Percentiles rank a stretch among this genome's conserved stretches.
Evolutionary conservation across 192 early-diverging fungal genomes (phyloP).

Genomic region (Umbelopsis sp.): DNA sequence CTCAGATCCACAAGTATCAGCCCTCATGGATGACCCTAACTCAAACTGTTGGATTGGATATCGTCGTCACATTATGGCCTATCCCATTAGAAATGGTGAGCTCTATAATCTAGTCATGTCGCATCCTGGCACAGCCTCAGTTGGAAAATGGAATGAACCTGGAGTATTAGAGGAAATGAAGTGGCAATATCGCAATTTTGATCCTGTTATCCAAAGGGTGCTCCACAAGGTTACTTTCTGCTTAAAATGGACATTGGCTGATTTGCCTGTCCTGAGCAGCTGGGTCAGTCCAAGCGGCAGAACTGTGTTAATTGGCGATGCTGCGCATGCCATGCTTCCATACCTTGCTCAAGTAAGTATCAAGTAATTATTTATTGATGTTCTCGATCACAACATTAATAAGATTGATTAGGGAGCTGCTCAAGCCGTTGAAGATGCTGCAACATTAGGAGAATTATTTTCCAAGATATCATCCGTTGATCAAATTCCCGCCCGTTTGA

Average conservation of each 20-base stretch:
- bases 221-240: slow-evolving; percentile 15
- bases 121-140: slow-evolving; percentile 11
- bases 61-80: slow-evolving; percentile 18
- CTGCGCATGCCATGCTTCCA: slow-evolving; percentile 27
- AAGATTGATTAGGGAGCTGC: slow-evolving; percentile 21
- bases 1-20: slow-evolving; percentile 20
- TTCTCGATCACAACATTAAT: background rate
- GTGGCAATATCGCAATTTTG: slow-evolving; percentile 12
- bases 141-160: slow-evolving; percentile 23
- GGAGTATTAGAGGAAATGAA: slow-evolving; percentile 22
- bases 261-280: slow-evolving; percentile 14
- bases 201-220: slow-evolving; percentile 18
- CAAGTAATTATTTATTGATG: background rate
- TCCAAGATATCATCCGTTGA: slow-evolving; percentile 14
- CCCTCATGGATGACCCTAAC: slow-evolving; percentile 19
- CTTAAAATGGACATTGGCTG: slow-evolving; percentile 25
- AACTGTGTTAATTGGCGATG: slow-evolving; percentile 16
- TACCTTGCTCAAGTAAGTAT: slow-evolving; percentile 24
- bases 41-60: slow-evolving; percentile 27
- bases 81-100: slow-evolving; percentile 20
- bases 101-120: slow-evolving; percentile 22
- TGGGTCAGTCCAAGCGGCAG: slow-evolving; percentile 22
- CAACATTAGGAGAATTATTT: slow-evolving; percentile 21
- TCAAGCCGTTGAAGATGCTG: slow-evolving; percentile 25
- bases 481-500: slow-evolving; percentile 15